Base-by-base conservation (phyloP, 371 early-diverging fungal species). In the Aphelidium insulamus region DNA sequence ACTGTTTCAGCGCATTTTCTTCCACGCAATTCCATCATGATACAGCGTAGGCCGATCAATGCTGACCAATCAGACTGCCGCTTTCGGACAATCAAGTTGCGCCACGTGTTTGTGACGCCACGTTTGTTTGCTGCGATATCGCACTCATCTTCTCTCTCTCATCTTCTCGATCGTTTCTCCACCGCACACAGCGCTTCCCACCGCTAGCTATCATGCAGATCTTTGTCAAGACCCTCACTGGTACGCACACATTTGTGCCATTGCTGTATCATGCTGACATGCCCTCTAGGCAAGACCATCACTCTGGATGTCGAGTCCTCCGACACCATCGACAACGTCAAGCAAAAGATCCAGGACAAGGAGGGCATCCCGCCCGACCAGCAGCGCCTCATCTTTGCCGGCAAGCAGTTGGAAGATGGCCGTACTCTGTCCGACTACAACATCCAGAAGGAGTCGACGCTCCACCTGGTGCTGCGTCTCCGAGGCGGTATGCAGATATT, bases 261-360 rank as follows among this genome's bases (percentile, higher is more conserved):
- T 31, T 60, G 59, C 32, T 39, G 61, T 28, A 58, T 59, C 14
- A 37, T 68, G n/a, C n/a, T n/a, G n/a, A n/a, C n/a, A n/a, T n/a
- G n/a, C n/a, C n/a, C n/a, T n/a, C n/a, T n/a, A n/a, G 97, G 91
- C 46, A 88, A 91, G 69, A 91, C 92, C 45, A 94, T 91, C 48
- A 90, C 94, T 38, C 69, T 97, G 24, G 95, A 97, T 62, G 94
- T 97, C 26, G 92, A 88, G 60, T 69, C 78, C n/a, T 68, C 73
- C 12, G 95, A 95, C 50, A 79, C 82, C 49, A 90, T 92, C 54
- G 79, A 88, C 27, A 80, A 86, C 41, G 92, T 95, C 49, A 95
- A 95, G 69, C 49, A 52, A 41, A 94, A 91, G 72, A 95, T 97
- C 40, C 95, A 97, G 60, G 92, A 95, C 65, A 92, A 94, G 75